phyloP scores from a whole-genome alignment of 495 filamentous ascomycete species.

The Aspergillus carlsbadensis region DNA sequence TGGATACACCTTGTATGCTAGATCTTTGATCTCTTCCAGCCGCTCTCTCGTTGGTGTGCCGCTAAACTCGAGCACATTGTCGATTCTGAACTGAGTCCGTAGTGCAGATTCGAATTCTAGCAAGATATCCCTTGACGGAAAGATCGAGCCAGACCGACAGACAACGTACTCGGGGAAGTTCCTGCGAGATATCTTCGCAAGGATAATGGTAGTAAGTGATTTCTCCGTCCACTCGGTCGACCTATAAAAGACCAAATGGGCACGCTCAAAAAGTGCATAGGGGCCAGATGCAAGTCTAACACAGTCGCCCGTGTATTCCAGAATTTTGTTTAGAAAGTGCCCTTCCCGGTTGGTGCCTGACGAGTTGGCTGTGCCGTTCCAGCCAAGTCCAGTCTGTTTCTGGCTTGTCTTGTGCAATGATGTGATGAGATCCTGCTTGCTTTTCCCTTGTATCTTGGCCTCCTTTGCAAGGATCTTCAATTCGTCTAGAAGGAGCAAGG shows the following conservation, averaged over 20 bases:
- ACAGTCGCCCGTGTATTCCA: slow-evolving; percentile 77
- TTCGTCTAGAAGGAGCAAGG: slow-evolving; percentile 80
- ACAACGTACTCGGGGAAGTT: slow-evolving; percentile 93
- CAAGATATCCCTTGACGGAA: slow-evolving; percentile 68
- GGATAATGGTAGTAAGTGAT: slow-evolving; percentile 90
- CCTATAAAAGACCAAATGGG: slow-evolving; percentile 93
- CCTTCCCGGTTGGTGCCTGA: slow-evolving; percentile 50
- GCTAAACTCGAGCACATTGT: slow-evolving; percentile 78
- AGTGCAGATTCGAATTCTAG: slow-evolving; percentile 89
- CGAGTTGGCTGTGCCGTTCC: slow-evolving; percentile 52
- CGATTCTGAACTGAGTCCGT: slow-evolving; percentile 77
- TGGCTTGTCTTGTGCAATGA: slow-evolving; percentile 70
- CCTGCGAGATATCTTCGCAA: slow-evolving; percentile 79
- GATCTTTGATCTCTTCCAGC: slow-evolving; percentile 64
- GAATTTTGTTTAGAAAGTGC: slow-evolving; percentile 71
- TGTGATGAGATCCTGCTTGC: slow-evolving; percentile 75
- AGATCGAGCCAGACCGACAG: slow-evolving; percentile 86
- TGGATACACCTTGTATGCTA: slow-evolving; percentile 73
- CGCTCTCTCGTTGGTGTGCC: slow-evolving; percentile 68
- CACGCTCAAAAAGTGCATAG: slow-evolving; percentile 86
- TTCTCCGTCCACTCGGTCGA: slow-evolving; percentile 98
- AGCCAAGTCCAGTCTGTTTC: slow-evolving; percentile 69
- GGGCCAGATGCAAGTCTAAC: slow-evolving; percentile 73
- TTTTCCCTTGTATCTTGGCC: slow-evolving; percentile 83
- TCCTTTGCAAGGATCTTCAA: slow-evolving; percentile 83